Conservation (phyloP, 768 basidiomycete species). For the Coprinellus aureogranulatus region DNA sequence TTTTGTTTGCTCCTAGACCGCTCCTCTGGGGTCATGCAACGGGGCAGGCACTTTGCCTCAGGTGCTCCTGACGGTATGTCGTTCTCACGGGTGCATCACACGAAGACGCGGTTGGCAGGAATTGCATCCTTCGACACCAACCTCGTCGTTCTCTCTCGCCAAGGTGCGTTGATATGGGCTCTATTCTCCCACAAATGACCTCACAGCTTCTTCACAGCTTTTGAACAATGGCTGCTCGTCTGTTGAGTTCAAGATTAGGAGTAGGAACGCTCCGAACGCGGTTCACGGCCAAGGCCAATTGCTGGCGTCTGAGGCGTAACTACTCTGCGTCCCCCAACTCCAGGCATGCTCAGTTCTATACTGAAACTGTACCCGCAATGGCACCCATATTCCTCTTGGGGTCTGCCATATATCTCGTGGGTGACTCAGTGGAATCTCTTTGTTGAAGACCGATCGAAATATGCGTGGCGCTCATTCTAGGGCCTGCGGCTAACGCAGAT, state of each 20-base stretch:
- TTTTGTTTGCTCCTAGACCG: background rate
- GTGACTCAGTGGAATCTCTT: slow-evolving; percentile 16
- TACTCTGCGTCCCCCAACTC: slow-evolving; percentile 29
- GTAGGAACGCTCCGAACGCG: background rate
- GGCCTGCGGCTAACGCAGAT: slow-evolving; percentile 63
- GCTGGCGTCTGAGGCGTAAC: background rate
- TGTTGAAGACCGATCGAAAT: background rate
- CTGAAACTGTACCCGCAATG: slow-evolving; percentile 71
- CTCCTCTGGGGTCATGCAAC: background rate
- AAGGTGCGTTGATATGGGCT: background rate
- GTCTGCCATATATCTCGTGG: slow-evolving; percentile 74
- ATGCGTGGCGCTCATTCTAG: slow-evolving; percentile 31
- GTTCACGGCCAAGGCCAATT: background rate
- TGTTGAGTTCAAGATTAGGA: background rate
- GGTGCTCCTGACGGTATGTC: background rate
- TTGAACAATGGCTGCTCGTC: background rate
- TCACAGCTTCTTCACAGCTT: background rate
- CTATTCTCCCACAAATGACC: background rate
- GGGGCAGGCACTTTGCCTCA: background rate
- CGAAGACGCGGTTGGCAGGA: background rate
- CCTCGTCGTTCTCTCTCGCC: background rate
- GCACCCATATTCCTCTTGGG: slow-evolving; percentile 75
- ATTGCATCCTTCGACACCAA: background rate
- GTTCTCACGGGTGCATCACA: slow-evolving; percentile 1
- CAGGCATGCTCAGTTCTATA: slow-evolving; percentile 66